Evolutionary conservation across 495 filamentous ascomycete species (phyloP).

Genomic region (Penicillium bialowiezense): DNA sequence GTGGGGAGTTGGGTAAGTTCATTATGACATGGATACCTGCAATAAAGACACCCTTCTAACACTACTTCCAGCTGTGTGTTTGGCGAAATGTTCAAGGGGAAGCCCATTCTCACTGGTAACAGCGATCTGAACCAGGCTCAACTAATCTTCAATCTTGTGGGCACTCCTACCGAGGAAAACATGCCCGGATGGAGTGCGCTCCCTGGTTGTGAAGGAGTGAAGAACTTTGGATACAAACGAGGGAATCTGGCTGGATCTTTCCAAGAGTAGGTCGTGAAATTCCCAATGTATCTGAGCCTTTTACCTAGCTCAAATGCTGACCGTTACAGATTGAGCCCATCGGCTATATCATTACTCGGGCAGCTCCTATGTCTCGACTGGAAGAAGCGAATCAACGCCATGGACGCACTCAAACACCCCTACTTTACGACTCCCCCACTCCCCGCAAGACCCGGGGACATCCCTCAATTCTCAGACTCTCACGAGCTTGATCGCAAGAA

Average conservation of each 20-base stretch:
- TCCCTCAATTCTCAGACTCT: constrained; percentile 88
- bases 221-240: constrained; percentile 57
- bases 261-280: constrained; percentile 56
- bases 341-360: constrained; percentile 73
- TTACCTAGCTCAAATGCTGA: neutral
- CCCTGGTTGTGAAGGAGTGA: constrained; percentile 76
- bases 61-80: constrained; percentile 75
- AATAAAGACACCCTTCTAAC: neutral
- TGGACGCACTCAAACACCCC: constrained; percentile 88
- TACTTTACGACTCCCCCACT: constrained; percentile 79
- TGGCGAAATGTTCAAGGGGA: constrained; percentile 94
- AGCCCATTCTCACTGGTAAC: constrained; percentile 86
- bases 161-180: constrained; percentile 81
- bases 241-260: constrained; percentile 71
- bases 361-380: constrained; percentile 89
- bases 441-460: constrained; percentile 76
- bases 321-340: constrained; percentile 42
- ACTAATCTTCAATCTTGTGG: constrained; percentile 90
- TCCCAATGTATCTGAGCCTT: neutral
- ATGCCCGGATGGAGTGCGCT: constrained; percentile 90
- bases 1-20: constrained; percentile 88
- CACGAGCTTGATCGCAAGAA: constrained; percentile 93
- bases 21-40: neutral
- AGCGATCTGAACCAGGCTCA: constrained; percentile 88
- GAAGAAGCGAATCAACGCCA: constrained; percentile 82